phyloP scores from a whole-genome alignment of 306 rosid species.

The Mucuna pruriens region DNA sequence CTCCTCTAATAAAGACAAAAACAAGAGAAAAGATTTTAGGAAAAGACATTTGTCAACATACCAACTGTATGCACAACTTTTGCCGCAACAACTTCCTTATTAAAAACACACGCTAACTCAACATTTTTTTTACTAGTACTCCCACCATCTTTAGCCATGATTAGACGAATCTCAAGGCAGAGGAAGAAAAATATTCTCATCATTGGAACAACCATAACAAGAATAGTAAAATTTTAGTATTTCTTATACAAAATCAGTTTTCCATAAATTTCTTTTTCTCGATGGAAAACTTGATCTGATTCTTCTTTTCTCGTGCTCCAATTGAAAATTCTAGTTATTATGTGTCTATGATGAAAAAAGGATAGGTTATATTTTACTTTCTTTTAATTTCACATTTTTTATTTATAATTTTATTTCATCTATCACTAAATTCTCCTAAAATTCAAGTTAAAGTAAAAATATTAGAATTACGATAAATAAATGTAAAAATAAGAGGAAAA shows the following conservation, averaged over 20 bases:
- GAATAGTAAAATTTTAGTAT: neutral
- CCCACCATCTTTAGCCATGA: neutral
- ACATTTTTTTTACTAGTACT: neutral
- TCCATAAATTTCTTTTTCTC: neutral
- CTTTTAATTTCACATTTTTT: neutral
- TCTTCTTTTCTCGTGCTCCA: too few species aligned
- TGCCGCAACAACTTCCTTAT: neutral
- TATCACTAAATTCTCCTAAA: neutral
- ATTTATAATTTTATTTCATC: neutral
- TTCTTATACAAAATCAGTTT: neutral
- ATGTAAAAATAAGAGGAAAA: too few species aligned
- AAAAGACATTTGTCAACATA: too few species aligned
- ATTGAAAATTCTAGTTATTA: too few species aligned
- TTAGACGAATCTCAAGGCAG: neutral
- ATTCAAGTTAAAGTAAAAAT: neutral
- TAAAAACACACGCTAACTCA: neutral
- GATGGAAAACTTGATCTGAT: neutral
- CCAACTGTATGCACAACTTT: neutral
- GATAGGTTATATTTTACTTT: neutral
- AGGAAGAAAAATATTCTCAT: neutral
- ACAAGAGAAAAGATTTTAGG: neutral
- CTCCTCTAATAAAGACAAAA: neutral
- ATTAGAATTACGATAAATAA: too few species aligned
- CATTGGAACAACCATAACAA: neutral
- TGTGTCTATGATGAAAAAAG: too few species aligned